Evolutionary conservation across 1,139 yeast genomes (phyloP), one percentile per base, ranked within the genome.

Genomic region (Magnusiomyces fungicola): DNA sequence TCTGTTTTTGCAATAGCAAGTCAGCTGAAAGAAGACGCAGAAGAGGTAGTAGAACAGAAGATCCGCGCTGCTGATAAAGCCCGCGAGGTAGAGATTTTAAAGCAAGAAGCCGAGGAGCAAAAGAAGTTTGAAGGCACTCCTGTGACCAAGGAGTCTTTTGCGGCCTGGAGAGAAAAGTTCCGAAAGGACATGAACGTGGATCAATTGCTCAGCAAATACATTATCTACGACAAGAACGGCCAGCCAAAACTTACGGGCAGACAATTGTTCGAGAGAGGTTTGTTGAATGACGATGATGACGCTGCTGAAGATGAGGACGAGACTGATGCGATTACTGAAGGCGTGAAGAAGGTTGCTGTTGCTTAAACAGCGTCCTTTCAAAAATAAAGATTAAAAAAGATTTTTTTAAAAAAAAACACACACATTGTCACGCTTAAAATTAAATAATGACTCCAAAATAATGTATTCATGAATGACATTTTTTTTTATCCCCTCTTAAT

Each of bases 191-290:
- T 72, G 65, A 70, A 74, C 51, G 60, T 75, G 76, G 80, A 74
- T 32, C 66, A 73, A 47, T 14, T 37, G 27, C 24, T 41, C 21
- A 41, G 29, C 14, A 70, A 70, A 47, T 72, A 78, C 54, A 75
- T 80, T 56, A 67, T 69, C 37, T 65, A 64, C n/a, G 79, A 82
- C 63, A 92, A 84, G 61, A 74, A 73, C 48, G 94, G 92, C 12
- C 53, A 51, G 33, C 43, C 50, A 9, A 84, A 83, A 65, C 69
- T 88, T 61, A 82, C 95, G 0, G 98, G 98, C 19, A 76, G 79
- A 58, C 92, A 89, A 66, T 84, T 92, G 53, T 92, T 90, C 63
- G 97, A 89, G 62, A 77, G 76, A 62, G 97, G 97, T 46, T 75
- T 89, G 60, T 94, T 85, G 41, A 81, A 80, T 53, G 80, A 75